Conservation (phyloP, 2,329 filamentous ascomycete species). For the Phymatotrichopsis omnivora region DNA sequence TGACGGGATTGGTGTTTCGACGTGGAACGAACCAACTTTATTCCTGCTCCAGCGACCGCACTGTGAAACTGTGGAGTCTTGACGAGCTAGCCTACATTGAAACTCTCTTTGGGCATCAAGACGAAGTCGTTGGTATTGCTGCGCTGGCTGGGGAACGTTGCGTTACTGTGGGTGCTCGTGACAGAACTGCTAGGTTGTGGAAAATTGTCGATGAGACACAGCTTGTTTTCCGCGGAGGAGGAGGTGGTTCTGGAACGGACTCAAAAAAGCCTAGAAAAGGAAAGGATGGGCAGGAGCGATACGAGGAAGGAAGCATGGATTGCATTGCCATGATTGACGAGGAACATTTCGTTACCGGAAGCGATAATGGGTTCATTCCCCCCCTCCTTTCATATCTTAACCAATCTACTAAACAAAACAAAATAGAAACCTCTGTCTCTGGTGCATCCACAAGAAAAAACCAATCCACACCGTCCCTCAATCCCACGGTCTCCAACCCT, state of each 20-base stretch:
- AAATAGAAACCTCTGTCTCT: conserved; percentile 53
- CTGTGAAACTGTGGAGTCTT: conserved; percentile 89
- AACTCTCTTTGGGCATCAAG: conserved; percentile 92
- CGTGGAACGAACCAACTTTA: conserved; percentile 85
- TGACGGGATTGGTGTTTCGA: conserved; percentile 77
- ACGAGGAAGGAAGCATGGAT: conserved; percentile 77
- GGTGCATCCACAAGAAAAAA: conserved; percentile 92
- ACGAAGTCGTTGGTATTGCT: conserved; percentile 74
- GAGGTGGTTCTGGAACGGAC: conserved; percentile 39
- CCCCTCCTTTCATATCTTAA: neutral
- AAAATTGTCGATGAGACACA: conserved; percentile 94
- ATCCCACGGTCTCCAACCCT: conserved; percentile 75
- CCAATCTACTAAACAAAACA: neutral
- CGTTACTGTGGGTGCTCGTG: conserved; percentile 78
- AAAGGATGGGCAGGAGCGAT: conserved; percentile 38
- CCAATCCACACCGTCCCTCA: conserved; percentile 67
- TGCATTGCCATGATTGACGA: conserved; percentile 82
- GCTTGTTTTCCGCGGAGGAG: conserved; percentile 84
- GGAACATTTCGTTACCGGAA: conserved; percentile 82
- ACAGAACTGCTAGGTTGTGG: conserved; percentile 87
- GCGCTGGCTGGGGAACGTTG: conserved; percentile 79
- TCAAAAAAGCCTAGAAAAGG: conserved; percentile 34
- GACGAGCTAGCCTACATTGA: conserved; percentile 90
- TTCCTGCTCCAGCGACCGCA: conserved; percentile 80
- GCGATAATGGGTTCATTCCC: conserved; percentile 63